These are phyloP conservation scores for Fusarium sp. DNA, from an alignment of 2,329 filamentous ascomycete genomes.

Conservation along the genomic window DNA sequence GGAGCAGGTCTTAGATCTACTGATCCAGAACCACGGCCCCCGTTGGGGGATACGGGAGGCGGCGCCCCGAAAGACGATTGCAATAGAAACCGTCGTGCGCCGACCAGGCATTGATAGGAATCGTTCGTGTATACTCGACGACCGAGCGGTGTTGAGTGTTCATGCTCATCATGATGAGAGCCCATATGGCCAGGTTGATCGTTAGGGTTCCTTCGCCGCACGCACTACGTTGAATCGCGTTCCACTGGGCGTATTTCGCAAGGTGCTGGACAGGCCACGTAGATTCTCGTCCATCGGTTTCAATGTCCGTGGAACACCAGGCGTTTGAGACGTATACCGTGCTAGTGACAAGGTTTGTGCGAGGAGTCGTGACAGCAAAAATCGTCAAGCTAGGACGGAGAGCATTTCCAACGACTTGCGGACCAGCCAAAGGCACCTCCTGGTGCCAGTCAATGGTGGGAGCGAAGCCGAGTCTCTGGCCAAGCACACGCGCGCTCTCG, in stretches of 20 bases:
- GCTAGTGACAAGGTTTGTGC: not conserved
- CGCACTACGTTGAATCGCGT: not conserved
- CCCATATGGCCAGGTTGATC: not conserved
- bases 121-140: not conserved
- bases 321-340: not conserved
- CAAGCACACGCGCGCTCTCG: not conserved
- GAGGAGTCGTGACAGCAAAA: not conserved
- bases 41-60: not conserved
- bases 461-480: not conserved
- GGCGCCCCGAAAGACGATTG: not conserved
- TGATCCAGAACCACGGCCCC: not conserved
- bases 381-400: not conserved
- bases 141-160: not conserved
- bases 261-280: not conserved
- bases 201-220: not conserved
- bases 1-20: not conserved
- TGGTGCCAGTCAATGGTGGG: not conserved
- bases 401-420: not conserved
- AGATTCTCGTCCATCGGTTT: not conserved
- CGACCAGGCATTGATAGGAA: not conserved
- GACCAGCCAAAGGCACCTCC: not conserved
- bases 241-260: not conserved
- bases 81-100: not conserved
- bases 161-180: not conserved
- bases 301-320: not conserved